Evolutionary conservation across 2,329 filamentous ascomycete genomes (phyloP).

Genomic region (Fusarium virguliforme): DNA sequence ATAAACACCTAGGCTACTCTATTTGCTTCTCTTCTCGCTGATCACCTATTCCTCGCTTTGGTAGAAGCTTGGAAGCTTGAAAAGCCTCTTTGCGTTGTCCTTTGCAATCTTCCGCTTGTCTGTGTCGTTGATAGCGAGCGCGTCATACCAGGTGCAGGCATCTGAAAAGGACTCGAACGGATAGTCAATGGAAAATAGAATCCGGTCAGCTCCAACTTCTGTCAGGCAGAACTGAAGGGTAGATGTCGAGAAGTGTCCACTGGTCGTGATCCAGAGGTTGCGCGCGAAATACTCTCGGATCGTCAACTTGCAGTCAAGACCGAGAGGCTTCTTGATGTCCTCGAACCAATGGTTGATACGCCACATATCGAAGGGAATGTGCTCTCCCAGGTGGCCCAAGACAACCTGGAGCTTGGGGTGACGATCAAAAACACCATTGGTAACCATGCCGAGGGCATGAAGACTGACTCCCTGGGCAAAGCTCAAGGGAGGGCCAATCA

Average conservation of each 20-base stretch:
- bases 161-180: conserved; percentile 66
- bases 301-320: conserved; percentile 64
- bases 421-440: conserved; percentile 67
- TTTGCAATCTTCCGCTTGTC: conserved; percentile 61
- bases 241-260: conserved; percentile 69
- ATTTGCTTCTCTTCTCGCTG: background rate
- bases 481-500: conserved; percentile 72
- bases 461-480: conserved; percentile 74
- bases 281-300: conserved; percentile 68
- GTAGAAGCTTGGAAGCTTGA: conserved; percentile 54
- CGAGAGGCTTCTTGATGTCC: conserved; percentile 68
- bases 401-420: conserved; percentile 64
- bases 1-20: background rate
- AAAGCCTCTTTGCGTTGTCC: conserved; percentile 61
- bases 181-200: conserved; percentile 70
- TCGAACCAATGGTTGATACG: conserved; percentile 71
- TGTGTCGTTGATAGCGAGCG: conserved; percentile 53
- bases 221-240: conserved; percentile 66
- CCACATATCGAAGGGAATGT: conserved; percentile 66
- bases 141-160: conserved; percentile 61
- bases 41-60: conserved; percentile 40
- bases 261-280: conserved; percentile 72
- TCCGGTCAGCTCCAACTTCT: conserved; percentile 65
- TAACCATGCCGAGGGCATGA: conserved; percentile 68
- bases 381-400: conserved; percentile 66